Evolutionary conservation across 495 filamentous ascomycete genomes (phyloP).

Genomic region (Aspergillus carlsbadensis): DNA sequence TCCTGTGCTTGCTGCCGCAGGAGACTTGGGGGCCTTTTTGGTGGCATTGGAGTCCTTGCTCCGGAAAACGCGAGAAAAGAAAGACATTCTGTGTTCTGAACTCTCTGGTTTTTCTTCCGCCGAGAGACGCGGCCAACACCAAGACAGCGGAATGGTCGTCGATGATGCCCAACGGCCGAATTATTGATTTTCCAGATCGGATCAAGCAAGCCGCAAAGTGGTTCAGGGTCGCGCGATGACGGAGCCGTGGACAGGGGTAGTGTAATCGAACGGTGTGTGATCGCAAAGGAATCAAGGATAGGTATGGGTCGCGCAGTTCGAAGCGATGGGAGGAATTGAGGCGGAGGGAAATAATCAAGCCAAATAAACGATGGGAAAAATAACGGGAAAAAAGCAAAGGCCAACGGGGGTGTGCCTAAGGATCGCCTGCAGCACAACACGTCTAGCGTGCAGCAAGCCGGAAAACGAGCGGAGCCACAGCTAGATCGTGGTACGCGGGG

Average conservation of each 20-base stretch:
- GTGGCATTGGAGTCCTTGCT: conserved; percentile 62
- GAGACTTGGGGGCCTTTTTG: conserved; percentile 58
- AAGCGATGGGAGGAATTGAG: conserved; percentile 11
- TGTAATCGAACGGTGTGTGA: not conserved
- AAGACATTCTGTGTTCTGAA: conserved; percentile 43
- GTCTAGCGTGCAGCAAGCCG: conserved; percentile 24
- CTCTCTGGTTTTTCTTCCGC: conserved; percentile 16
- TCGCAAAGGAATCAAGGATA: conserved; percentile 7
- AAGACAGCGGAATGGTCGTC: conserved; percentile 11
- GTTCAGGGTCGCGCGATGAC: no score
- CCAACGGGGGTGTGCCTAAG: conserved; percentile 20
- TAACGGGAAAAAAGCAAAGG: conserved; percentile 17
- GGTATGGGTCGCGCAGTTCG: conserved; percentile 1
- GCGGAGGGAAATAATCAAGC: conserved; percentile 6
- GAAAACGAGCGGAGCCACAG: conserved; percentile 16
- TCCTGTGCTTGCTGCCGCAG: conserved; percentile 42
- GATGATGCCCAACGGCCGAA: conserved; percentile 12
- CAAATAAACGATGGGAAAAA: conserved; percentile 12
- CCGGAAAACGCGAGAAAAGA: conserved; percentile 73
- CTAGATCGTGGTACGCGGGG: conserved; percentile 12
- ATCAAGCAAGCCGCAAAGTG: not conserved
- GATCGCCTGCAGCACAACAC: conserved; percentile 38
- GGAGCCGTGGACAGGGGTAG: not conserved
- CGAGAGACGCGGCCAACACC: conserved; percentile 15
- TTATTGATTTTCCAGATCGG: not conserved